Evolutionary conservation across 306 rosid genomes (phyloP), one percentile per base, ranked within the genome.

Genomic region (Vigna reflexopilosa): DNA sequence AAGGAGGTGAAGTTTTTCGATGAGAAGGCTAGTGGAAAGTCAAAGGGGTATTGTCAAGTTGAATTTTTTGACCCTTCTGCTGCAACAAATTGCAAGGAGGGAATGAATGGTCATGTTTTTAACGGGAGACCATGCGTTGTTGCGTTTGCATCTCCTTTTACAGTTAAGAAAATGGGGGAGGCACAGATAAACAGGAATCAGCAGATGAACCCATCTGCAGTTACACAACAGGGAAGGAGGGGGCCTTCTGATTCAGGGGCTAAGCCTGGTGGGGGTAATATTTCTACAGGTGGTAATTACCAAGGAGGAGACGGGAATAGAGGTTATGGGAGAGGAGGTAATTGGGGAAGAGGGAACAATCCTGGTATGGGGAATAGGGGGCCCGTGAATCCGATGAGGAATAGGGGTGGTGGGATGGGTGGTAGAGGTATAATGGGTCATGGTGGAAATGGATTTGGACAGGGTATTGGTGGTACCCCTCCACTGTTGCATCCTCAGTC

Each of bases 21-120:
- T 20, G 99, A 96, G 93, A 96, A 91, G 85, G 99, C 99, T 0
- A 96, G 99, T 79, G 98, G 98, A 73, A 95, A 95, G 68, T 95
- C 98, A 0, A 95, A 95, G 80, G 98, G 98, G 58, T 96, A 96
- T 80, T 96, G 97, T 76, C 98, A 96, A 86, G 99, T 90, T 69
- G 99, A 96, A 57, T 96, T 96, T 83, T 90, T 64, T 78, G 98
- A 96, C 1, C 65, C 98, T 30, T 57, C 56, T 74, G 87, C 94
- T 4, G 98, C 98, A 1, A 80, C 93, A 2, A 66, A 88, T 32
- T 96, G 98, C 83, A 96, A 96, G 88, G 99, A 96, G 32, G 98
- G 93, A 24, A 91, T 96, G 99, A 80, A 91, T 73, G 99, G 97
- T 0, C 89, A 90, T 73, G 2, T 78, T 67, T 96, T 96, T 75